These are phyloP conservation scores for Candida insectorum DNA, from an alignment of 805 yeast genomes.

Conservation along the genomic window DNA sequence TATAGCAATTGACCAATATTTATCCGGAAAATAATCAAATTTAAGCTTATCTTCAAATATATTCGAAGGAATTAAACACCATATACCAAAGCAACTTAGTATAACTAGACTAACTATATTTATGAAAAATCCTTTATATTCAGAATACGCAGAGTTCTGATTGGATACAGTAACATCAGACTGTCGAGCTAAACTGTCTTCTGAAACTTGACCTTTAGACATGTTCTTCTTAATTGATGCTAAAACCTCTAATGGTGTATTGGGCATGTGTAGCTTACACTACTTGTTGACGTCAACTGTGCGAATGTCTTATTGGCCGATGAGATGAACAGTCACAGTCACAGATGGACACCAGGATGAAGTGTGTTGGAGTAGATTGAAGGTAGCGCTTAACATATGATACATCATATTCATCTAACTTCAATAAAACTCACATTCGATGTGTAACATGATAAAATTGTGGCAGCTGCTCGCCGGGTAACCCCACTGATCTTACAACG, in stretches of 20 bases:
- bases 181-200: constrained; percentile 58
- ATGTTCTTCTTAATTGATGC: too few species aligned
- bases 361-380: too few species aligned
- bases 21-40: constrained; percentile 74
- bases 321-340: too few species aligned
- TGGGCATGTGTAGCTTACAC: too few species aligned
- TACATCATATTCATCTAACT: too few species aligned
- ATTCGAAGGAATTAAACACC: constrained; percentile 74
- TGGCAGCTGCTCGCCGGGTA: constrained; percentile 13
- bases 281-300: too few species aligned
- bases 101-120: constrained; percentile 64
- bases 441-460: not conserved
- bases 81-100: constrained; percentile 54
- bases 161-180: constrained; percentile 60
- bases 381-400: too few species aligned
- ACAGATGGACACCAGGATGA: too few species aligned
- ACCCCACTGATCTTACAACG: constrained; percentile 15
- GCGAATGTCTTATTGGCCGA: too few species aligned
- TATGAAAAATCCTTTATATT: constrained; percentile 84
- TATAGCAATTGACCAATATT: constrained; percentile 86
- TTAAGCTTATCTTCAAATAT: constrained; percentile 47
- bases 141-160: constrained; percentile 56
- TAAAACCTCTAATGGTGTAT: too few species aligned
- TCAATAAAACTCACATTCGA: not conserved
- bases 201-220: too few species aligned